phyloP scores from a whole-genome alignment of 257 asterid genomes.

The Solanum commersonii region DNA sequence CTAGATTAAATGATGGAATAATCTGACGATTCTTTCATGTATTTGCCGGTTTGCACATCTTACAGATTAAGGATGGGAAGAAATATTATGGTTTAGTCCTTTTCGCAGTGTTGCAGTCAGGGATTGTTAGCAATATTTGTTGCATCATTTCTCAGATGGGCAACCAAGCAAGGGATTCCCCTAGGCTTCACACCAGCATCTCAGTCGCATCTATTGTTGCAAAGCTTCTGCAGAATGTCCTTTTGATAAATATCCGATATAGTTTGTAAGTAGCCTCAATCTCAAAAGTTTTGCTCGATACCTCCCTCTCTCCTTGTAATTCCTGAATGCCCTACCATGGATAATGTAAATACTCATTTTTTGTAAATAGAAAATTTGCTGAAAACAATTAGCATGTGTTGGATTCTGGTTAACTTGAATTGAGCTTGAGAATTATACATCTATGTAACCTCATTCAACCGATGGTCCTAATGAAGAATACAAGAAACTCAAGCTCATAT shows the following conservation, averaged over 20 bases:
- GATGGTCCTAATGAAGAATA: background rate
- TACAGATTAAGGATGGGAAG: background rate
- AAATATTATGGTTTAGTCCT: background rate
- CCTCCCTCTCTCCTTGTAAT: background rate
- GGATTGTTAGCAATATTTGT: background rate
- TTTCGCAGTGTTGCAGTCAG: background rate
- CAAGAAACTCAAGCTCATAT: background rate
- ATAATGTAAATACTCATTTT: background rate
- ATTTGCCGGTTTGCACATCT: background rate
- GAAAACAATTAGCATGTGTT: background rate
- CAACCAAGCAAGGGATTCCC: background rate
- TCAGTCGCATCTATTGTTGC: background rate
- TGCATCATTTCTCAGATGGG: background rate
- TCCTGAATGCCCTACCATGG: background rate
- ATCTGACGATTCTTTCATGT: background rate
- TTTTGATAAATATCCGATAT: background rate
- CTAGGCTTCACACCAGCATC: background rate
- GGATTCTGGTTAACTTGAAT: background rate
- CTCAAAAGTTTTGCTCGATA: background rate
- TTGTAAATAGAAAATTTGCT: background rate
- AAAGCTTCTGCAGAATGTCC: background rate
- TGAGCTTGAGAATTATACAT: background rate
- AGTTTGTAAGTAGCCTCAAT: background rate
- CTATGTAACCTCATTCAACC: background rate
- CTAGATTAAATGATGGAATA: background rate